Evolutionary conservation across 1,284 basidiomycete species (phyloP).

Genomic region (Ustilago nuda): DNA sequence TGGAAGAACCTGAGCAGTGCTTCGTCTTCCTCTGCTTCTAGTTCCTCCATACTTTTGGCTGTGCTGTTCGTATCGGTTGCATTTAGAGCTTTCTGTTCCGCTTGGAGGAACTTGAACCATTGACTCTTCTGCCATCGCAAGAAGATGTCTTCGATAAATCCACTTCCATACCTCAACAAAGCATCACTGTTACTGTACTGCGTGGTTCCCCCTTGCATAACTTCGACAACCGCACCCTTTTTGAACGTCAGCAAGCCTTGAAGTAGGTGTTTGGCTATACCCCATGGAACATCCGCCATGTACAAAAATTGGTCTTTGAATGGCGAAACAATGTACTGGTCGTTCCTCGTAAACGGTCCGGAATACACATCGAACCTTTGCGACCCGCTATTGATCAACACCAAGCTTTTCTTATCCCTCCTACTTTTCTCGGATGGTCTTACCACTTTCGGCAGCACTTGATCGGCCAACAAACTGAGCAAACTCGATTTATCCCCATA

Average conservation of each 20-base stretch:
- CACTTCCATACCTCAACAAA: conserved; percentile 29
- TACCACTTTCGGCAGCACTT: conserved; percentile 64
- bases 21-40: conserved; percentile 53
- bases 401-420: conserved; percentile 45
- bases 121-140: conserved; percentile 50
- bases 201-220: conserved; percentile 38
- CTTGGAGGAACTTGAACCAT: conserved; percentile 45
- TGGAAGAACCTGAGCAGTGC: conserved; percentile 35
- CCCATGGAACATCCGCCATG: conserved; percentile 60
- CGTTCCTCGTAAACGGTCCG: conserved; percentile 64
- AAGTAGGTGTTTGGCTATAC: conserved; percentile 53
- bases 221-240: conserved; percentile 43
- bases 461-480: conserved; percentile 55
- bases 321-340: conserved; percentile 66
- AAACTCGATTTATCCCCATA: conserved; percentile 55
- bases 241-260: conserved; percentile 47
- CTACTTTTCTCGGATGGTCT: conserved; percentile 56
- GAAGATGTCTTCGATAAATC: conserved; percentile 49
- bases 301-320: conserved; percentile 65
- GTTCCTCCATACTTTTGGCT: conserved; percentile 26
- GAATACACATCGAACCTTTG: conserved; percentile 66
- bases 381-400: conserved; percentile 65
- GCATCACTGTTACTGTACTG: conserved; percentile 41
- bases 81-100: conserved; percentile 30
- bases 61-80: conserved; percentile 12